Evolutionary conservation across 306 rosid species (phyloP).

Genomic region (Oxytropis ochrocephala): DNA sequence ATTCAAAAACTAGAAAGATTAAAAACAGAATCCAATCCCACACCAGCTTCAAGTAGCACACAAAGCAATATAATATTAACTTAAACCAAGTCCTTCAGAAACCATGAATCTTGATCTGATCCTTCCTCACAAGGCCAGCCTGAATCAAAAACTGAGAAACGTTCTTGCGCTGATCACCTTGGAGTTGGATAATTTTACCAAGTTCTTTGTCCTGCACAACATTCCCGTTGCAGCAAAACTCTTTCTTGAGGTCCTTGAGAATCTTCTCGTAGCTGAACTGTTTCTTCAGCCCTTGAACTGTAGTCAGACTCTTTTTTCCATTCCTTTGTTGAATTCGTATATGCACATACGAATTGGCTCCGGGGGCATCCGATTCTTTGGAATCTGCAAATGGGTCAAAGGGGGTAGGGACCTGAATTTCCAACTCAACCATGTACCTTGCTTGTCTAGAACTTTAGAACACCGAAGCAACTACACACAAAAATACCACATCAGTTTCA

Average conservation of each 20-base stretch:
- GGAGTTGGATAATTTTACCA: constrained; percentile 84
- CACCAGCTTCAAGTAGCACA: background rate
- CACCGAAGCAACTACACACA: constrained; percentile 7
- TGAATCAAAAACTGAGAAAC: constrained; percentile 63
- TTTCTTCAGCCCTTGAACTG: constrained; percentile 79
- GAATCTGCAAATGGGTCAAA: constrained; percentile 80
- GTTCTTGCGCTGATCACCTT: constrained; percentile 90
- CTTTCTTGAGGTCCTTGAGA: constrained; percentile 77
- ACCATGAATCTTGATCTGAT: constrained; percentile 84
- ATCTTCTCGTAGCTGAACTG: constrained; percentile 75
- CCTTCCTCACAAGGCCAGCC: constrained; percentile 61
- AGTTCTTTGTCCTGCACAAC: constrained; percentile 87
- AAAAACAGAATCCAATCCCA: background rate
- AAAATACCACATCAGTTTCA: background rate
- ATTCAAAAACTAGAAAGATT: background rate
- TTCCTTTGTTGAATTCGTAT: constrained; percentile 85
- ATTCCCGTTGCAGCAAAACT: constrained; percentile 88
- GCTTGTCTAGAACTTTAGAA: constrained; percentile 13
- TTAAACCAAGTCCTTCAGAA: constrained; percentile 26
- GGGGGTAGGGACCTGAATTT: constrained; percentile 40
- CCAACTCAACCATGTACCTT: constrained; percentile 77
- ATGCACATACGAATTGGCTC: constrained; percentile 67
- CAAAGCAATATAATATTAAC: background rate
- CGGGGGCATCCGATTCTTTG: constrained; percentile 64
- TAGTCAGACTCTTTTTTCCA: constrained; percentile 78